Conservation (phyloP, 2,329 filamentous ascomycete species). For the Trichoderma asperellum region DNA sequence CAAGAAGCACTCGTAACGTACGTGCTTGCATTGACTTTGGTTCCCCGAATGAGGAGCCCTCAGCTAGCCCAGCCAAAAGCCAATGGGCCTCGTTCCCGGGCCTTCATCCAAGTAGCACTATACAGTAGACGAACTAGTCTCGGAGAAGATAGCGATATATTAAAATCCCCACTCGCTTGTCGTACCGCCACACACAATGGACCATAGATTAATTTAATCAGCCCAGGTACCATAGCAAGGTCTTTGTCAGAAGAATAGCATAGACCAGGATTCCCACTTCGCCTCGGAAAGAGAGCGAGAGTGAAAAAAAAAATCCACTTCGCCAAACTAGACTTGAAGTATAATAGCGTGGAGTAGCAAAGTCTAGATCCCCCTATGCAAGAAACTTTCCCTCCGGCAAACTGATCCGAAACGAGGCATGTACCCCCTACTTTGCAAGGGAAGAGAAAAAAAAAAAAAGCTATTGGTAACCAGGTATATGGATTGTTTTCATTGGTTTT, state of each 20-base stretch:
- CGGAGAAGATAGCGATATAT: not conserved
- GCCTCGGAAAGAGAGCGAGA: not conserved
- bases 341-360: not conserved
- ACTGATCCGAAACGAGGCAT: conserved; percentile 13
- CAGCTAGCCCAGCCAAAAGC: not conserved
- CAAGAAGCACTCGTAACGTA: not conserved
- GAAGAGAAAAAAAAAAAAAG: not conserved
- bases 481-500: not conserved
- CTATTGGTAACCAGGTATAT: not conserved
- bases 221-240: not conserved
- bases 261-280: not conserved
- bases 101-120: not conserved
- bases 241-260: not conserved
- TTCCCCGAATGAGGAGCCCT: not conserved
- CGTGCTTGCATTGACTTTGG: not conserved
- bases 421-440: not conserved
- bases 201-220: conserved; percentile 10
- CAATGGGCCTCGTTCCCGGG: conserved; percentile 16
- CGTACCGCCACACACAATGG: not conserved
- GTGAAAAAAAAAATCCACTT: not conserved
- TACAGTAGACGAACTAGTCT: not conserved
- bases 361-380: conserved; percentile 24
- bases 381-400: conserved; percentile 10
- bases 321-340: not conserved
- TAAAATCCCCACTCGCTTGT: not conserved